Evolutionary conservation across 2,329 filamentous ascomycete genomes (phyloP), one percentile per base, ranked within the genome.

Genomic region (Sphaerulina vaccinii): DNA sequence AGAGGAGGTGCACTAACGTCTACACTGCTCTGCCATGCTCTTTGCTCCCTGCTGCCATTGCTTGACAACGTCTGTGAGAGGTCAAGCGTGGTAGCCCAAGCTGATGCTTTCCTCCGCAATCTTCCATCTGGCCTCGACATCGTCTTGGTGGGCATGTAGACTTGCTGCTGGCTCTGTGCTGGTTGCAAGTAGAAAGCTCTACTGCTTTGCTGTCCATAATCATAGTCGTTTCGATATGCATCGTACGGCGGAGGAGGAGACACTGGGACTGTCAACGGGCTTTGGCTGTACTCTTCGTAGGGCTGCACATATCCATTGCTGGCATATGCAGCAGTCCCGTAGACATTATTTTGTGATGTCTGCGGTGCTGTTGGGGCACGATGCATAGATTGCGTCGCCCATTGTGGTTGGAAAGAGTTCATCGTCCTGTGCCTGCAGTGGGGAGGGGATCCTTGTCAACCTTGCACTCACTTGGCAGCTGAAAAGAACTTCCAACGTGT

Each of bases 181-280:
- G 56, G 56, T 39, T 51, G 47, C 46, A 51, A 22, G 24, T 49
- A 49, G 16, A 54, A 41, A 7, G 49, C 50, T 44, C 46, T 46
- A 33, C 49, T 48, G 19, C 45, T 15, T 47, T 49, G 52, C 21
- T 42, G 43, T 21, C 43, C 52, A 35, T 48, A 33, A 15, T 50
- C 41, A 42, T 47, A 52, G 10, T 43, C 36, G 22, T 41, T 45
- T 15, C 29, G 36, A 33, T 49, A 44, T 19, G 47, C 42, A 49
- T 58, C 47, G 50, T 58, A 58, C 7, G 53, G 54, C 38, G 56
- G 56, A 24, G 53, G 56, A 22, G 56, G 56, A n/a, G 46, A 44
- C 43, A 40, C 38, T 5, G 52, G 49, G 3, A 44, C 33, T 15
- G 19, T 16, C 16, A 39, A 8, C 16, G 15, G 21, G 16, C 9